Evolutionary conservation across 345 rosid genomes (phyloP), one percentile per base, ranked within the genome.

Genomic region (Hibiscus tridactylites): DNA sequence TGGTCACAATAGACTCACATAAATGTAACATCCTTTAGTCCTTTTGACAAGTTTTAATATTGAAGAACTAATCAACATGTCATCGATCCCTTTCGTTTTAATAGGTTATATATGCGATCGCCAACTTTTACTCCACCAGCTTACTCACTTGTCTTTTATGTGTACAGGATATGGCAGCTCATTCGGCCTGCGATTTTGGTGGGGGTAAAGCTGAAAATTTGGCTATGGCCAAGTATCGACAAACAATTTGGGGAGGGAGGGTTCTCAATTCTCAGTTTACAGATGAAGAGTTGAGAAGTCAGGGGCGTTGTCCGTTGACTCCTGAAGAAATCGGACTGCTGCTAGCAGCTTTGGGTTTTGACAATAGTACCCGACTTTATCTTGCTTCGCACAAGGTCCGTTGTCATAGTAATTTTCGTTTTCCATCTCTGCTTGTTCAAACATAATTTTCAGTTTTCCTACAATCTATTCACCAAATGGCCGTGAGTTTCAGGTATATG

Each of bases 271-370:
- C 98, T 61, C 99, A 90, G 79, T 95, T 90, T 79, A 90, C 96
- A 0, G 92, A 95, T 47, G 91, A 87, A 77, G 97, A 92, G 83
- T 81, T 95, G 71, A 83, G 99, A 71, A 86, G 87, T 58, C 97
- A 92, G 79, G 99, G 99, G 33, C 87, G 99, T 21, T 95, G 99
- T 65, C 99, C 99, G 1, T 68, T 95, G 84, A 95, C 99, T 70
- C 99, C 99, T 1, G 99, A 95, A 84, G 98, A 95, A 86, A 86
- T 92, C 82, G 99, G 99, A 65, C 84, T 95, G 78, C 81, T 95
- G 62, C 78, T 95, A 24, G 92, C 97, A 49, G 98, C 97, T 62
- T 73, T 95, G 80, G 98, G 99, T 71, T 92, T 95, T 6, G 87
- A 88, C 84, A 90, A 85, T 62, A 85, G 73, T 35, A 95, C 99